Percentiles rank a stretch among this genome's conserved stretches.
These are phyloP conservation scores for Vitis hybrid DNA, from an alignment of 177 flowering plant genomes.

Conservation along the genomic window DNA sequence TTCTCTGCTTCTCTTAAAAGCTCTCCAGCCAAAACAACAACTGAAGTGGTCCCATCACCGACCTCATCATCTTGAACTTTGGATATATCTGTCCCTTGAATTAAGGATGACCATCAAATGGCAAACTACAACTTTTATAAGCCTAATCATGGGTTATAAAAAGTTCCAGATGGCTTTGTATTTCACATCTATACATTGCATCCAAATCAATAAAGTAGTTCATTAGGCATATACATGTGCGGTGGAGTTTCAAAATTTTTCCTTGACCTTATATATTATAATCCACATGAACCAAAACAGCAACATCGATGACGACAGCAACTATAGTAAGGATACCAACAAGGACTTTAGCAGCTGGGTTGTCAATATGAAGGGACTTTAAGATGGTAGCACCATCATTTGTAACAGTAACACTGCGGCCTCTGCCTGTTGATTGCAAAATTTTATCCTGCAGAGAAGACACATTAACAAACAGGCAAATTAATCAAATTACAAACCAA, in stretches of 20 bases:
- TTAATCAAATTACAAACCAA: neutral
- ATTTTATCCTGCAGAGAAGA: slow-evolving; percentile 73
- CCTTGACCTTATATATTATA: too few species aligned
- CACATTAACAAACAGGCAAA: neutral
- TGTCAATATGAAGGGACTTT: slow-evolving; percentile 94
- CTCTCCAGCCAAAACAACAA: slow-evolving; percentile 97
- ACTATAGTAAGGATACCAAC: slow-evolving; percentile 73
- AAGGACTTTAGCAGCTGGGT: slow-evolving; percentile 96
- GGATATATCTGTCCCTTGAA: slow-evolving; percentile 63
- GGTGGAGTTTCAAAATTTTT: too few species aligned
- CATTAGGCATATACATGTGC: too few species aligned
- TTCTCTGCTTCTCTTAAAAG: slow-evolving; percentile 96
- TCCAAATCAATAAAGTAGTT: too few species aligned
- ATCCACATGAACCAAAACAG: too few species aligned
- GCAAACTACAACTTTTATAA: neutral
- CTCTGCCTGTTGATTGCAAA: slow-evolving; percentile 92
- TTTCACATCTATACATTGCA: too few species aligned
- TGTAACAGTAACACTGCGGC: slow-evolving; percentile 81
- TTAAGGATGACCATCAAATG: slow-evolving; percentile 27
- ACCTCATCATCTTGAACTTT: slow-evolving; percentile 99
- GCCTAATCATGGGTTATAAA: too few species aligned
- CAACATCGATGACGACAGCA: neutral
- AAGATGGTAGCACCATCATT: slow-evolving; percentile 98
- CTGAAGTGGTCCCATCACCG: slow-evolving; percentile 99
- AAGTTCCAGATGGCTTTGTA: too few species aligned